Evolutionary conservation across 805 yeast species (phyloP).

Genomic region (Nakazawaea sp.): DNA sequence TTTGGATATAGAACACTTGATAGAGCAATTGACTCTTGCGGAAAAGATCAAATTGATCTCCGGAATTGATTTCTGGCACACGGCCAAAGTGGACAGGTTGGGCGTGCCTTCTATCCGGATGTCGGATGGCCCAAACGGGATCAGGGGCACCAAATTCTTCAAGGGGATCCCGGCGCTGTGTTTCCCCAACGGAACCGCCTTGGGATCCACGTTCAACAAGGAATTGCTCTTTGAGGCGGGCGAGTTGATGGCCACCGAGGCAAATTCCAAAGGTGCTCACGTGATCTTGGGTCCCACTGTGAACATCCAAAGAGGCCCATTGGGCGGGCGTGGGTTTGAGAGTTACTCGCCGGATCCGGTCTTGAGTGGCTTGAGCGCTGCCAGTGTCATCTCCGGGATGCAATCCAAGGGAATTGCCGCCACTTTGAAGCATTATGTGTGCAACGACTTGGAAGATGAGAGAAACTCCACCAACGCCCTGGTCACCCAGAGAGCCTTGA

Average conservation of each 20-base stretch:
- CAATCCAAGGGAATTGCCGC: slow-evolving; percentile 31
- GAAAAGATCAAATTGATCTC: slow-evolving; percentile 27
- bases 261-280: slow-evolving; percentile 45
- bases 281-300: slow-evolving; percentile 38
- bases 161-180: slow-evolving; percentile 48
- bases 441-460: slow-evolving; percentile 35
- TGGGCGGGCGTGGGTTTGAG: slow-evolving; percentile 54
- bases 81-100: slow-evolving; percentile 24
- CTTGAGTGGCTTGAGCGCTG: slow-evolving; percentile 31
- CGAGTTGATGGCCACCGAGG: slow-evolving; percentile 44
- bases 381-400: slow-evolving; percentile 30
- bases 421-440: slow-evolving; percentile 34
- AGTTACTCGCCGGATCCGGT: slow-evolving; percentile 58
- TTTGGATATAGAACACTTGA: slow-evolving; percentile 12
- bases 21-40: slow-evolving; percentile 18
- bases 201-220: slow-evolving; percentile 51
- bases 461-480: slow-evolving; percentile 28
- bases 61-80: slow-evolving; percentile 34
- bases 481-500: slow-evolving; percentile 34
- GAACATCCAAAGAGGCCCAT: slow-evolving; percentile 32
- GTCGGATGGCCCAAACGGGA: slow-evolving; percentile 60
- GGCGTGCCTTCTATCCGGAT: slow-evolving; percentile 40
- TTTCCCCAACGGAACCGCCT: slow-evolving; percentile 54
- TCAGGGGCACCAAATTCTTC: slow-evolving; percentile 51
- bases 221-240: slow-evolving; percentile 44